Base-by-base conservation (phyloP, 352 stramenopile species). In the Elongisporangium anandrum region DNA sequence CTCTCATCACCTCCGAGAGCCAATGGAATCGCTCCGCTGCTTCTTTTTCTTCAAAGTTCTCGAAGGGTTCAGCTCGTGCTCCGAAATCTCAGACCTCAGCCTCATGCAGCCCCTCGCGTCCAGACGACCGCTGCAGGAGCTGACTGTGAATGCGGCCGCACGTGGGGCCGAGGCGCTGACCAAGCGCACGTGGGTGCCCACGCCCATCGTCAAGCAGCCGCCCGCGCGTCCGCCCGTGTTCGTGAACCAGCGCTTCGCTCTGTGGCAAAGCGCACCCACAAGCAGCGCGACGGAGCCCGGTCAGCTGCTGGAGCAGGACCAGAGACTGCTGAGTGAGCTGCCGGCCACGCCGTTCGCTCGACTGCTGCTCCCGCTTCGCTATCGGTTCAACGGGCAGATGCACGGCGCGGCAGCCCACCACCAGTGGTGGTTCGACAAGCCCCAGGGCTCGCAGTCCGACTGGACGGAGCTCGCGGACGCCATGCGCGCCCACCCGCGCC, bases 211-310 rank as follows among this genome's bases (percentile, higher is more conserved):
- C 19, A 52, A 24, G 51, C 34, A 2, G 20, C 23, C 38, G 34
- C 47, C 15, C 56, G 58, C 54, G 20, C 34, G 6, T 38, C 22
- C 8, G n/a, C 34, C 6, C 39, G 49, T 16, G 48, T 66, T 77
- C 39, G 17, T 71, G 8, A 38, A 54, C 22, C n/a, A 54, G 38
- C 66, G 66, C 59, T 75, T 80, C 47, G 66, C 72, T 53, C 72
- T 80, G 48, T 80, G 72, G 69, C 39, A 64, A n/a, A 21, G 75
- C 4, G 56, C 49, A n/a, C 56, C 66, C 59, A 66, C 66, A 60
- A 23, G 15, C 19, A 29, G 24, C 7, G 9, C 38, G 38, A 29
- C 45, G 15, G 13, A 16, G 48, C 56, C 57, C 21, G 61, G 45
- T 2, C 49, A 70, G 48, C 60, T 71, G 47, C 57, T 73, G 50